A percentile compares a stretch with the other conserved stretches of the same genome.
These are phyloP conservation scores for Mrakia frigida DNA, from an alignment of 768 basidiomycete species.

Conservation along the genomic window DNA sequence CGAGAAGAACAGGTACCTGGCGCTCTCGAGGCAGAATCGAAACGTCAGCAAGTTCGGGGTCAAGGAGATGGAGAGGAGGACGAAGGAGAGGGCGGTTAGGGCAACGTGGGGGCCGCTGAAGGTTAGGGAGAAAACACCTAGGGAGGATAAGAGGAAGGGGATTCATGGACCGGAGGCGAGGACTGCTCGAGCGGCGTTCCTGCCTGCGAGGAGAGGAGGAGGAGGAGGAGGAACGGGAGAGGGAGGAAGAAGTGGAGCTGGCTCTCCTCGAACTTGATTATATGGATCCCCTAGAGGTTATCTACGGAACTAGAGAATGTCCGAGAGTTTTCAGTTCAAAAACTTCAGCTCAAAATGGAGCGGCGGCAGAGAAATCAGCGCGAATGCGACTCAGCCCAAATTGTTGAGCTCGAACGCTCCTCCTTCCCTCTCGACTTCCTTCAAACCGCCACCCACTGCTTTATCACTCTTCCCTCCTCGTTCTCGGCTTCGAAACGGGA, in stretches of 20 bases:
- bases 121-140: background rate
- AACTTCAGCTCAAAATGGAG: too few species aligned
- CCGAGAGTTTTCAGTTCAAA: too few species aligned
- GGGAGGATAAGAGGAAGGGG: background rate
- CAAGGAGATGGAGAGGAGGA: background rate
- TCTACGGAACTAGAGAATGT: too few species aligned
- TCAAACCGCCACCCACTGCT: too few species aligned
- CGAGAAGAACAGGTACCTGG: background rate
- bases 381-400: too few species aligned
- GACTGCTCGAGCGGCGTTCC: background rate
- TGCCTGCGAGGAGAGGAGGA: background rate
- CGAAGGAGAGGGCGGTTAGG: background rate
- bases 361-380: too few species aligned
- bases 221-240: background rate
- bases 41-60: background rate
- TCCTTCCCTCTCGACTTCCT: too few species aligned
- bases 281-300: too few species aligned
- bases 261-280: too few species aligned
- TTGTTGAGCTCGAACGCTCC: too few species aligned
- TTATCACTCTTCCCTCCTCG: too few species aligned
- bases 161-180: background rate
- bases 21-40: background rate
- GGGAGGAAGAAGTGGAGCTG: background rate
- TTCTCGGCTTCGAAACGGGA: too few species aligned
- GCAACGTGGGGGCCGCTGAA: background rate